Evolutionary conservation across 176 grass and related monocot genomes (phyloP), one percentile per base, ranked within the genome.

Genomic region (Phragmites australis): DNA sequence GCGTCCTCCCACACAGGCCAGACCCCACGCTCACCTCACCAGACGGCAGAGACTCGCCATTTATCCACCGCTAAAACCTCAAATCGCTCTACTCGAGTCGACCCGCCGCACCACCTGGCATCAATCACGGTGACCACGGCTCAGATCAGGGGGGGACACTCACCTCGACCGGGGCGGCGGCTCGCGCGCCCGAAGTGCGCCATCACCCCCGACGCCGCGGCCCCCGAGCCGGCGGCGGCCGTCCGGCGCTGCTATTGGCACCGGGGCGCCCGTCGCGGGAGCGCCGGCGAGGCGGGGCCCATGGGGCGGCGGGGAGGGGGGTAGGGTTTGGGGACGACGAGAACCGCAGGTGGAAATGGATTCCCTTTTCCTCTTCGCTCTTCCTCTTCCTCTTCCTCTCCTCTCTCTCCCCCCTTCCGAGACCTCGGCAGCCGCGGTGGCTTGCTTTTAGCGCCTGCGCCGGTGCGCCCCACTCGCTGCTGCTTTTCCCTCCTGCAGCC

Each of bases 361-460:
- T 66, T 78, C 51, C 48, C 62, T 17, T 27, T 30, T 14, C 19
- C 12, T 81, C 40, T 14, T 61, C 26, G 25, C 0, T 13, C 46
- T 34, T 86, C 42, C 19, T 22, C 42, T 19, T 18, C n/a, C 2
- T 30, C 46, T 32, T 84, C 32, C 19, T 34, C 45, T 39, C 15
- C 45, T 23, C 37, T 39, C 60, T 31, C 23, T 30, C 34, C 15
- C 30, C n/a, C 50, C 72, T 68, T 26, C 62, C 75, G 61, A 54
- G 72, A 50, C 50, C 66, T 78, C 59, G 88, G 53, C 52, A 42
- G 80, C 64, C 6, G 87, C 22, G 42, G 78, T 10, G 85, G 67
- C 7, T 29, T 88, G 78, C 81, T 80, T 92, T 86, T 86, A 79
- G 79, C 90, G 81, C 85, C 81, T 81, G 70, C 76, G 73, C 58